Conservation (phyloP, 2,329 filamentous ascomycete genomes). For the Colletotrichum agaves region DNA sequence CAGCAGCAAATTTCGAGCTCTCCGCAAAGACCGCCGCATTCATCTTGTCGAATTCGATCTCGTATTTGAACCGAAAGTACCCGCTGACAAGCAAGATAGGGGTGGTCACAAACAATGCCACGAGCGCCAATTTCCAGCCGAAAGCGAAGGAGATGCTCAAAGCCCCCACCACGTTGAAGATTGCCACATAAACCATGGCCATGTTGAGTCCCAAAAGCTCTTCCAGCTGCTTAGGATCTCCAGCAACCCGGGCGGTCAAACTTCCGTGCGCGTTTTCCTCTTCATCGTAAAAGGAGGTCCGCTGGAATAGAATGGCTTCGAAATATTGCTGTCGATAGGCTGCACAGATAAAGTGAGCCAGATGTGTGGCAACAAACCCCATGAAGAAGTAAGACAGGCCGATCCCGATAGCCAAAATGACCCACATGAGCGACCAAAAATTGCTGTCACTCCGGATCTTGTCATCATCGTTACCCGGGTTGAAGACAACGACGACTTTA, state of each 20-base stretch:
- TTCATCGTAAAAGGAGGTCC: constrained; percentile 69
- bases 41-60: constrained; percentile 75
- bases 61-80: constrained; percentile 65
- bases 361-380: constrained; percentile 54
- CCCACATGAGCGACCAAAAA: constrained; percentile 76
- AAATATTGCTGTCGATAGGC: constrained; percentile 71
- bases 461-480: constrained; percentile 43
- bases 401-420: constrained; percentile 64
- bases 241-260: constrained; percentile 65
- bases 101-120: constrained; percentile 70
- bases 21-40: constrained; percentile 75
- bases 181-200: constrained; percentile 69
- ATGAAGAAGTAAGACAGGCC: constrained; percentile 65
- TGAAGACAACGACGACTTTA: constrained; percentile 63
- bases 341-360: constrained; percentile 61
- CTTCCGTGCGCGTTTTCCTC: constrained; percentile 70
- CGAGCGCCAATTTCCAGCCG: constrained; percentile 80
- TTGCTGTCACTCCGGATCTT: constrained; percentile 55
- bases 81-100: constrained; percentile 60
- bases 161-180: constrained; percentile 74
- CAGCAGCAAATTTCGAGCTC: constrained; percentile 79
- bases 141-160: constrained; percentile 76
- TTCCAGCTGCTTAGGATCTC: constrained; percentile 69
- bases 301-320: constrained; percentile 67
- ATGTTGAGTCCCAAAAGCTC: constrained; percentile 73